Evolutionary conservation across 139 green algal species (phyloP), one percentile per base, ranked within the genome.

Genomic region (Pedinophyceae sp.): DNA sequence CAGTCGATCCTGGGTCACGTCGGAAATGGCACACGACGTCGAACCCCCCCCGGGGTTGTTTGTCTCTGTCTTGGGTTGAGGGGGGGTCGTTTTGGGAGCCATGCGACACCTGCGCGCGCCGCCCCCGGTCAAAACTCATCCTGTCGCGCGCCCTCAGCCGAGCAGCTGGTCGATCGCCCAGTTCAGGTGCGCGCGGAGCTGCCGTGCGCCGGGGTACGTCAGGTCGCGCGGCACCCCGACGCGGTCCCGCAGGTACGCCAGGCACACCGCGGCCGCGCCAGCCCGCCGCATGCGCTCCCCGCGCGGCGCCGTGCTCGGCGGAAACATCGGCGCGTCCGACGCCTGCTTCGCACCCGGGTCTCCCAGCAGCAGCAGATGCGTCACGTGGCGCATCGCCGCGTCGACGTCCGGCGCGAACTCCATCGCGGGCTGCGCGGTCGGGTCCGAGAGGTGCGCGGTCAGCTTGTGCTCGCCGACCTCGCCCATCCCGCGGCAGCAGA

Each of bases 181-280:
- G 61, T 90, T 93, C 13, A 92, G 58, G 67, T 95, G 86, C 1
- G 86, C 86, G 0, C 86, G 61, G 34, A 95, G 59, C 70, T 93
- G 83, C 22, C 85, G 55, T 0, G 86, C 85, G 1, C 81, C 80
- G 2, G 81, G 79, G 28, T 86, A 67, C 43, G 61, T 59, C 74
- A 95, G 70, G 61, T 94, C 86, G 0, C 85, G 63, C 0, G 86
- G 86, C 30, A 95, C 86, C 1, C 82, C 76, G 19, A 94, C 80
- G 16, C 85, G 65, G 53, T 93, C 80, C 2, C 83, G 55, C 48
- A 95, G 45, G 58, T 93, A 95, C 4, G 57, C 60, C 10, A 62
- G 22, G 52, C 17, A n/a, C 22, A 30, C 52, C n/a, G n/a, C n/a
- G n/a, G n/a, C n/a, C n/a, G n/a, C n/a, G n/a, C n/a, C n/a, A n/a